Evolutionary conservation across 768 basidiomycete species (phyloP).

Genomic region (Filobasidium floriforme): DNA sequence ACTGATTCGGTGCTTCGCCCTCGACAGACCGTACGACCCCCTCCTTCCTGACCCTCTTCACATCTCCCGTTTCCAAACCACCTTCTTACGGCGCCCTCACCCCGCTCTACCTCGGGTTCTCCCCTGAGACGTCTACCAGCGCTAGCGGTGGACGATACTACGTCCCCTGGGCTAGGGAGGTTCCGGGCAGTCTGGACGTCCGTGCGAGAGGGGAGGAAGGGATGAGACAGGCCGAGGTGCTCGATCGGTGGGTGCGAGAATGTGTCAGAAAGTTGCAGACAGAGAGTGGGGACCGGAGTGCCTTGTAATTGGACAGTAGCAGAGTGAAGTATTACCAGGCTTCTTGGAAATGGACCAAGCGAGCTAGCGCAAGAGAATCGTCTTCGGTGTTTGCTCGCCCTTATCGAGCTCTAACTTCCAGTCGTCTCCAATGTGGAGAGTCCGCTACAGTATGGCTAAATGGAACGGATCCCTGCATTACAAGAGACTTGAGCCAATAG

Average conservation of each 20-base stretch:
- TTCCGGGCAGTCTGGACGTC: neutral
- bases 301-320: too few relatives aligned
- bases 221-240: slow-evolving; percentile 9
- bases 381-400: too few relatives aligned
- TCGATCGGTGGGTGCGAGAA: slow-evolving; percentile 10
- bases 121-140: slow-evolving; percentile 4
- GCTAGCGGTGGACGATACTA: slow-evolving; percentile 9
- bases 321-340: too few relatives aligned
- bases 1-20: neutral
- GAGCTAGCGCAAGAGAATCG: too few relatives aligned
- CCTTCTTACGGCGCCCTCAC: slow-evolving; percentile 25
- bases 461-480: too few relatives aligned
- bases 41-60: slow-evolving; percentile 20
- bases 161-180: slow-evolving; percentile 12
- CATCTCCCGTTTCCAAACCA: slow-evolving; percentile 19
- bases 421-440: too few relatives aligned
- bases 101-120: slow-evolving; percentile 20
- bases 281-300: too few relatives aligned
- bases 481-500: too few relatives aligned
- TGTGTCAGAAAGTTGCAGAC: slow-evolving; percentile 1
- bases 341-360: too few relatives aligned
- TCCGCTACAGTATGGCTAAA: too few relatives aligned
- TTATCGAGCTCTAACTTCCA: too few relatives aligned
- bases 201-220: slow-evolving; percentile 11
- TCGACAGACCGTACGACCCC: slow-evolving; percentile 21